phyloP scores from a whole-genome alignment of 2,329 filamentous ascomycete genomes.

The Trichoderma sp. region DNA sequence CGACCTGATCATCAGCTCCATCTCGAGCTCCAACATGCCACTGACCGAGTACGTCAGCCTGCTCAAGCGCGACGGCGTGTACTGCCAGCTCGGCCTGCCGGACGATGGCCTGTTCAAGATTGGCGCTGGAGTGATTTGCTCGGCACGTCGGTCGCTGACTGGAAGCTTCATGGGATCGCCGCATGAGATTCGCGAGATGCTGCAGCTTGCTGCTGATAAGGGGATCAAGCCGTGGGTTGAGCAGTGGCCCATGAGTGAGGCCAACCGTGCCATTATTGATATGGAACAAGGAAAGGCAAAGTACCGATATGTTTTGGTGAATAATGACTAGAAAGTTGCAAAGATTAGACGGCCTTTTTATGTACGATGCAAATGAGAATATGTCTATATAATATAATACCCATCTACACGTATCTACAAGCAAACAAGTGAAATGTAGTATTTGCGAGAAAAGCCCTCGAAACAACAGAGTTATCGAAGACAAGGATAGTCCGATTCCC shows the following conservation, averaged over 20 bases:
- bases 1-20: constrained; percentile 58
- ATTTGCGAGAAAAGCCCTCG: neutral
- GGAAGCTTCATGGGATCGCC: constrained; percentile 49
- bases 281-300: constrained; percentile 52
- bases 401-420: neutral
- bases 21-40: constrained; percentile 55
- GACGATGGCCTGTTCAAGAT: constrained; percentile 15
- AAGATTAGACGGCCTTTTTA: too few species aligned
- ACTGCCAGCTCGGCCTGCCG: constrained; percentile 59
- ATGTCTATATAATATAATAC: neutral
- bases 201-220: constrained; percentile 55
- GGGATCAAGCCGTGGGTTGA: constrained; percentile 56
- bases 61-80: constrained; percentile 55
- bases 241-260: constrained; percentile 51
- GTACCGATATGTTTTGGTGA: constrained; percentile 46
- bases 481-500: neutral
- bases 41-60: constrained; percentile 58
- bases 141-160: constrained; percentile 39
- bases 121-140: constrained; percentile 45
- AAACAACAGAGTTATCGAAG: neutral
- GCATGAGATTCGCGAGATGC: constrained; percentile 56
- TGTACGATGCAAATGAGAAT: too few species aligned
- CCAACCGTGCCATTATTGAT: constrained; percentile 53
- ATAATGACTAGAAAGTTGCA: constrained; percentile 28
- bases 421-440: neutral